These are phyloP conservation scores for Suhomyces prunicola DNA, from an alignment of 805 yeast species.

Conservation along the genomic window DNA sequence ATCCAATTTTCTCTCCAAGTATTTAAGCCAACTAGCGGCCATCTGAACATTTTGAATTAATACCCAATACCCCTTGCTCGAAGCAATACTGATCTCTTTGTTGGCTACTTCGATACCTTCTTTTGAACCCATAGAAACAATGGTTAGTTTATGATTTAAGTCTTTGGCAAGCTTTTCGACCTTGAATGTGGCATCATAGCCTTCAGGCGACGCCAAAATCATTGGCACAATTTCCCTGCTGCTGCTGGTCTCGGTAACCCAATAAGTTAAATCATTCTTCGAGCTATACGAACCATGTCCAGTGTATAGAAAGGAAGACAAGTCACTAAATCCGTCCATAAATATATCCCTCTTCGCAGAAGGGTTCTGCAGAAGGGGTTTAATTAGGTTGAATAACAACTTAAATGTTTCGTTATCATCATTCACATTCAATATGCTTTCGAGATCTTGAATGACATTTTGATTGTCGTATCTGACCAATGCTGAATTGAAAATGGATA, in stretches of 20 bases:
- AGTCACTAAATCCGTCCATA: conserved; percentile 13
- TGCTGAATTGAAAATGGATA: conserved; percentile 5
- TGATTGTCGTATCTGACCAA: conserved; percentile 8
- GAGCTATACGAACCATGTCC: conserved; percentile 30
- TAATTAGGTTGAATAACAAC: conserved; percentile 12
- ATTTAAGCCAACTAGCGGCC: conserved; percentile 60
- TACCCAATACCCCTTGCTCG: conserved; percentile 62
- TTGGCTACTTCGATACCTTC: conserved; percentile 63
- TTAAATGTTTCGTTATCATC: conserved; percentile 16
- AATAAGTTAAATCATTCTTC: conserved; percentile 28
- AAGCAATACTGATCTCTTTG: conserved; percentile 45
- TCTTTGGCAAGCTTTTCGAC: conserved; percentile 45
- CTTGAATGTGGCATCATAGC: conserved; percentile 62
- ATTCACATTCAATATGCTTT: conserved; percentile 9
- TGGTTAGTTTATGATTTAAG: conserved; percentile 23
- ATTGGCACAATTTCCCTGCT: conserved; percentile 31
- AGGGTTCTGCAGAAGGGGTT: conserved; percentile 2
- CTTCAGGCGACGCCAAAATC: conserved; percentile 56
- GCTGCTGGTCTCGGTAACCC: conserved; percentile 16
- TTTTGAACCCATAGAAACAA: conserved; percentile 70
- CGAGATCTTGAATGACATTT: conserved; percentile 3
- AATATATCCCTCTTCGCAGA: conserved; percentile 6
- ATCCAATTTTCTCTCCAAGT: conserved; percentile 47
- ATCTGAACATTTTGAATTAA: conserved; percentile 79
- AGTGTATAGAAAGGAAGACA: conserved; percentile 23